phyloP scores from a whole-genome alignment of 2,329 filamentous ascomycete genomes.

The Botrytis sinoallii region DNA sequence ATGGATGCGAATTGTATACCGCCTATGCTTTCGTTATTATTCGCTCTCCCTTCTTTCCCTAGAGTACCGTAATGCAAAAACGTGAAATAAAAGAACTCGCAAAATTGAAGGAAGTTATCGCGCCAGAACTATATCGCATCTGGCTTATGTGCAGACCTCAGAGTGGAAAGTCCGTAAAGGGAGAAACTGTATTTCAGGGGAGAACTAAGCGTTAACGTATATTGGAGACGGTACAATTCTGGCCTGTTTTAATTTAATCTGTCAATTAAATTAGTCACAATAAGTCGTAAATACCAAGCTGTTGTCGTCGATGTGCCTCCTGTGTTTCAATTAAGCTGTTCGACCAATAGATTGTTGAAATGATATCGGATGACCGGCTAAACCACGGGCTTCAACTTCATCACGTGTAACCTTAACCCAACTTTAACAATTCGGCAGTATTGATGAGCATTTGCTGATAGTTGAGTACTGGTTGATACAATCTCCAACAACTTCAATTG shows the following conservation, averaged over 20 bases:
- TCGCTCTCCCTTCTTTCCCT: background rate
- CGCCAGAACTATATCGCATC: background rate
- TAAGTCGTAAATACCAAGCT: background rate
- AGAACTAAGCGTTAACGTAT: background rate
- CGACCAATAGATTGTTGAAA: background rate
- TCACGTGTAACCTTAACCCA: background rate
- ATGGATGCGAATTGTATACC: background rate
- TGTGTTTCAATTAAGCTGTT: background rate
- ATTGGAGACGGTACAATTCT: background rate
- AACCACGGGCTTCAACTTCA: background rate
- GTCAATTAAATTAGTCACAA: too few species aligned
- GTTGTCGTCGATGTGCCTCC: background rate
- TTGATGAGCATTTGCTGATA: background rate
- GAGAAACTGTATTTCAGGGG: background rate
- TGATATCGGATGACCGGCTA: background rate
- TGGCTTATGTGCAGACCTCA: slow-evolving; percentile 12
- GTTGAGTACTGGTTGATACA: background rate
- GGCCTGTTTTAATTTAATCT: too few species aligned
- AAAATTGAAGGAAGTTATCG: background rate
- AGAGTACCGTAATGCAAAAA: background rate
- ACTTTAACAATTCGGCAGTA: background rate
- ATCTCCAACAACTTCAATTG: background rate
- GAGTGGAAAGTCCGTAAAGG: background rate
- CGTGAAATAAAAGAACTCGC: background rate
- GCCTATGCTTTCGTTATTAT: slow-evolving; percentile 6